phyloP scores from a whole-genome alignment of 2,329 filamentous ascomycete species.

The Cladorrhinum sp. region DNA sequence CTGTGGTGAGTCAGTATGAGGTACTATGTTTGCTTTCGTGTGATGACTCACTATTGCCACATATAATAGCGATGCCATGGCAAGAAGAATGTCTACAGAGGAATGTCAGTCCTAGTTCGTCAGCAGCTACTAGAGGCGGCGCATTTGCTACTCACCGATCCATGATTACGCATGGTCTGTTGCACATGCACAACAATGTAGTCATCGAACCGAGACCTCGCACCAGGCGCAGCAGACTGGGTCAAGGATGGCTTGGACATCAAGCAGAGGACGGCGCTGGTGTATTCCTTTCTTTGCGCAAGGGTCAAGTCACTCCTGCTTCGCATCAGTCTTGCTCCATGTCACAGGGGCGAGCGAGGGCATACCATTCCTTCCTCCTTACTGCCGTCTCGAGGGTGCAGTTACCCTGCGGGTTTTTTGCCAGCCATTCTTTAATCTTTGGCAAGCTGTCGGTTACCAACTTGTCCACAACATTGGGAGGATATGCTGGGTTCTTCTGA shows the following conservation, averaged over 20 bases:
- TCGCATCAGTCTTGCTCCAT: not conserved
- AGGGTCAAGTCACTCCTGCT: slow-evolving; percentile 21
- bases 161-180: slow-evolving; percentile 23
- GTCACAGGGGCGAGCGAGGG: not conserved
- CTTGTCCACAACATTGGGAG: slow-evolving; percentile 20
- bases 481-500: slow-evolving; percentile 9
- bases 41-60: slow-evolving; percentile 23
- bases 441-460: slow-evolving; percentile 15
- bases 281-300: slow-evolving; percentile 23
- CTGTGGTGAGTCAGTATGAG: not conserved
- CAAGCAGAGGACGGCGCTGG: slow-evolving; percentile 24
- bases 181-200: slow-evolving; percentile 32
- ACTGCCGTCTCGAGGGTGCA: slow-evolving; percentile 26
- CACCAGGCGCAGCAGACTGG: slow-evolving; percentile 20
- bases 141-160: slow-evolving; percentile 15
- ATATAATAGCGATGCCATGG: slow-evolving; percentile 33
- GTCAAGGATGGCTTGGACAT: slow-evolving; percentile 20
- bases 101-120: not conserved
- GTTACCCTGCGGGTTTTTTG: slow-evolving; percentile 21
- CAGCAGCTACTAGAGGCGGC: too few species aligned
- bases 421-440: slow-evolving; percentile 20
- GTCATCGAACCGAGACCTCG: slow-evolving; percentile 30
- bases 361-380: slow-evolving; percentile 25
- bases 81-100: slow-evolving; percentile 27
- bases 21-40: not conserved